Conservation (phyloP, 495 filamentous ascomycete species). For the Podospora australis region DNA sequence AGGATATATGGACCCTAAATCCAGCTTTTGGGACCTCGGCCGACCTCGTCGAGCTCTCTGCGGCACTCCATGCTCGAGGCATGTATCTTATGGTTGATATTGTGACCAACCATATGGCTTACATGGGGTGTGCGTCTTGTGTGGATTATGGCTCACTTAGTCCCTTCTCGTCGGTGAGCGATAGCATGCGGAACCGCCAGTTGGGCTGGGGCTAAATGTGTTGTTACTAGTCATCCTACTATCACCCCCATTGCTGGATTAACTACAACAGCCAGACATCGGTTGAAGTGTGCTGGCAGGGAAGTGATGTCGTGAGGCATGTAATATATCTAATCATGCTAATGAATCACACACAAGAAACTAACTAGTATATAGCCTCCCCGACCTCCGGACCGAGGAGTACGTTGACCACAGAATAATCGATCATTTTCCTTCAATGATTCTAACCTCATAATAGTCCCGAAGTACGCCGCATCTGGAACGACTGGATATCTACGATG, state of each 20-base stretch:
- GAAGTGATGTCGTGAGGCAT: constrained; percentile 53
- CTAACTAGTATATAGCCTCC: constrained; percentile 35
- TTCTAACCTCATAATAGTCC: constrained; percentile 1
- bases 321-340: no score
- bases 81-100: constrained; percentile 80
- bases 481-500: constrained; percentile 59
- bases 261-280: constrained; percentile 54
- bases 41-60: constrained; percentile 56
- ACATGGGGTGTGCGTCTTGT: constrained; percentile 43
- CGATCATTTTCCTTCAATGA: not conserved
- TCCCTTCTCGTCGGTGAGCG: constrained; percentile 52
- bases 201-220: not conserved
- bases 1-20: constrained; percentile 60
- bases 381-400: constrained; percentile 64
- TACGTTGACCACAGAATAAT: not conserved
- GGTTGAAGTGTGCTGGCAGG: constrained; percentile 57
- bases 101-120: constrained; percentile 74
- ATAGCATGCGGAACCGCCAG: not conserved
- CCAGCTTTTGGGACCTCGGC: constrained; percentile 58
- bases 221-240: constrained; percentile 42
- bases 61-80: constrained; percentile 52
- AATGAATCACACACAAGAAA: no score
- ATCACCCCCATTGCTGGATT: constrained; percentile 61
- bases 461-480: constrained; percentile 50
- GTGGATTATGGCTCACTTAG: constrained; percentile 58